Base-by-base conservation (phyloP, 148 eudicot species). In the Chenopodium formosanum region DNA sequence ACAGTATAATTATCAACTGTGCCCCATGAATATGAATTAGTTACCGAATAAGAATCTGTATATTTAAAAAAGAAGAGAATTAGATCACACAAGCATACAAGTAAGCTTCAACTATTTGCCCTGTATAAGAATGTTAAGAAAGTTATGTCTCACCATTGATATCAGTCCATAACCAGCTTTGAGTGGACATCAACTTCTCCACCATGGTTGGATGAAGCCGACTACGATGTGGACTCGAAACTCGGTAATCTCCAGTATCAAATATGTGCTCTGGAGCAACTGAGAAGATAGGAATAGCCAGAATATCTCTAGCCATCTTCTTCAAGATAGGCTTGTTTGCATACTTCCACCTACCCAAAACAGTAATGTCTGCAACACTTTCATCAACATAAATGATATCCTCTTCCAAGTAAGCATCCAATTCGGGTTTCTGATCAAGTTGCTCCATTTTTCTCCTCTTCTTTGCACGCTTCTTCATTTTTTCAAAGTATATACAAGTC, bases 111-210 rank as follows among this genome's bases (percentile, higher is more conserved):
- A 69, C 46, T 31, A 32, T 0, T 69, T 69, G 16, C 16, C 9
- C 23, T 34, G 70, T 58, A 69, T 5, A 58, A 32, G 19, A 25
- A 37, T 48, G 66, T 29, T 67, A 32, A 32, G 19, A 25, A 53
- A 67, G 66, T 29, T 67, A 2, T 8, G 7, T 70, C 37, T 80
- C 0, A 64, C 78, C 83, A 62, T 74, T 63, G 20, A 73, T 63
- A 23, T 62, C 14, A 19, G 83, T 80, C 82, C 82, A 70, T 53
- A 79, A 62, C 84, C 84, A 74, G 53, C 75, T 85, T 64, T 78
- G 84, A 52, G 71, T 56, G 52, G 84, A 85, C 85, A 82, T 85
- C 31, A 82, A 60, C 13, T 70, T 77, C 62, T 85, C 77, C 37
- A 82, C 82, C 78, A 83, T 82, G 19, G 62, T 62, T 4, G 76